phyloP scores from a whole-genome alignment of 1,284 basidiomycete genomes.

The Chalciporus piperatoides region DNA sequence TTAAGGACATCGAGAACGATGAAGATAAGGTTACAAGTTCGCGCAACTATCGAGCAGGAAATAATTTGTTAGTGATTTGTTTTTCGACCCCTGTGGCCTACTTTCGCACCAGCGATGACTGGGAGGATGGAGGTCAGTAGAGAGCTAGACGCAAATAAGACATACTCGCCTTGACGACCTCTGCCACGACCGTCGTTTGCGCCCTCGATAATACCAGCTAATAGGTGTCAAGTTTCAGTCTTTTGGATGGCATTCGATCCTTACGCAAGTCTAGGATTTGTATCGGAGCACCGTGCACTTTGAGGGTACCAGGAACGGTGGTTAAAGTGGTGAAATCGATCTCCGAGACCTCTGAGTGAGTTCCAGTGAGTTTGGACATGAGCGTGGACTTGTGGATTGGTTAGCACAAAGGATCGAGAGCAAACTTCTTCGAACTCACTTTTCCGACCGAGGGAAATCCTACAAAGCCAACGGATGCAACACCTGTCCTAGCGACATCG shows the following conservation, averaged over 20 bases:
- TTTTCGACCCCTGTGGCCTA: slow-evolving; percentile 9
- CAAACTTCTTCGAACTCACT: slow-evolving; percentile 42
- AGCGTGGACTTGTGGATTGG: slow-evolving; percentile 70
- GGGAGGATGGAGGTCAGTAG: slow-evolving; percentile 5
- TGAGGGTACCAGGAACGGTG: slow-evolving; percentile 93
- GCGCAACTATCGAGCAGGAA: slow-evolving; percentile 61
- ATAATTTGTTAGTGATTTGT: slow-evolving; percentile 13
- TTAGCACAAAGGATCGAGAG: slow-evolving; percentile 15
- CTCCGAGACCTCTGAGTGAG: slow-evolving; percentile 95
- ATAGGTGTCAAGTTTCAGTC: slow-evolving; percentile 4
- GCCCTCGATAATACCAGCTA: slow-evolving; percentile 98
- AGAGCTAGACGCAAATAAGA: not conserved
- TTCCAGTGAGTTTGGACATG: slow-evolving; percentile 98
- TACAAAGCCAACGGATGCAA: slow-evolving; percentile 95
- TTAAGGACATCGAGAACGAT: slow-evolving; percentile 98
- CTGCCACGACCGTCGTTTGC: slow-evolving; percentile 98
- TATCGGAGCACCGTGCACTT: slow-evolving; percentile 92
- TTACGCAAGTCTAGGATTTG: slow-evolving; percentile 81
- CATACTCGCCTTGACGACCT: slow-evolving; percentile 82
- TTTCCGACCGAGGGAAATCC: slow-evolving; percentile 87
- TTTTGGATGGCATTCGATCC: slow-evolving; percentile 38
- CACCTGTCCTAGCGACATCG: slow-evolving; percentile 96
- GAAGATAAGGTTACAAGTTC: slow-evolving; percentile 98
- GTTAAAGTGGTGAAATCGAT: slow-evolving; percentile 97
- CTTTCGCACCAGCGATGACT: slow-evolving; percentile 78